Base-by-base conservation (phyloP, 306 rosid genomes). In the Luffa acutangula region DNA sequence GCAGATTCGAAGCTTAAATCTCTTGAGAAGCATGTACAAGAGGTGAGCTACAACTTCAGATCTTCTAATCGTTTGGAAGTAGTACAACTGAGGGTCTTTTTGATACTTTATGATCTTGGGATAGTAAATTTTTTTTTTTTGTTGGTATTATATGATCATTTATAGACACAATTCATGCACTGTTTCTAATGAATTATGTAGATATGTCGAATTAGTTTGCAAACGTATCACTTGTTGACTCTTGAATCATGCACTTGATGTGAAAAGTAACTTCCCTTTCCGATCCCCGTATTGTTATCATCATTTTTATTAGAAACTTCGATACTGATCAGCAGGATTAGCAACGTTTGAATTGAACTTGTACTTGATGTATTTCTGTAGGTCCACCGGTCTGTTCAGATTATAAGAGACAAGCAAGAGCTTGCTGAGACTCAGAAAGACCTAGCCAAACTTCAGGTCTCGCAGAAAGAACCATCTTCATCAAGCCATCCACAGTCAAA, bases 311-410 rank as follows among this genome's bases (percentile, higher is more conserved):
- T 52, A 4, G 63, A 52, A 15, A 36, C 17, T 52, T 34, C 17
- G 46, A 52, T 74, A 13, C 46, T 51, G 46, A 74, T 3, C 62
- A 41, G 51, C 52, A 18, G 74, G 52, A 17, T 41, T 41, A 8
- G 52, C 48, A 18, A 67, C 9, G 33, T 67, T 17, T 31, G 20
- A 37, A 46, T 25, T 75, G 6, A 73, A 18, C 1, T 34, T 45
- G 31, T 39, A 48, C 54, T 51, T 25, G 20, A 25, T 25, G 54
- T 60, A 15, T 49, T 34, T 46, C 60, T 87, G 86, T 84, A 96
- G 99, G 99, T 96, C 78, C 98, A 93, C 86, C 84, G 99, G 88
- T 91, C 99, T 78, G 97, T 93, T 56, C 99, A 96, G 87, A 91
- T 96, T 79, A 80, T 96, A 76, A 87, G 97, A 85, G 99, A 96